Conservation (phyloP, 331 rosid genomes). For the Arachis monticola region DNA sequence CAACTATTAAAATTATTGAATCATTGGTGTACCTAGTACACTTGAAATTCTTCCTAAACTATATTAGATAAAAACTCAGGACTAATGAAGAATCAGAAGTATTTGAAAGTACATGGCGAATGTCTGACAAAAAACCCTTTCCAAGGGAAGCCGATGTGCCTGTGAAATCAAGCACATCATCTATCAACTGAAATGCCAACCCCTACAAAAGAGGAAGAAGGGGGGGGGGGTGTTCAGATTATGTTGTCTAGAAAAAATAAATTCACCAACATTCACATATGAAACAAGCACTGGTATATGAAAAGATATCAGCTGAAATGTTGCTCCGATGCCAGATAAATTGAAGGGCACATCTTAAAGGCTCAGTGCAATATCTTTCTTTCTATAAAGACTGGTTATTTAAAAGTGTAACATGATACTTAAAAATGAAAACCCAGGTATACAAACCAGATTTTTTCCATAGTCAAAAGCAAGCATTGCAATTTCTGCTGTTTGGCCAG, state of each 20-base stretch:
- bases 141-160: constrained; percentile 95
- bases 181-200: constrained; percentile 90
- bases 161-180: constrained; percentile 92
- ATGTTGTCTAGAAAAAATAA: constrained; percentile 29
- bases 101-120: constrained; percentile 71
- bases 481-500: constrained; percentile 94
- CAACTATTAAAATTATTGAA: too few relatives aligned
- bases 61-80: constrained; percentile 25
- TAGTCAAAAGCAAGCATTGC: constrained; percentile 84
- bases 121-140: constrained; percentile 94
- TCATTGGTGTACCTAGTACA: too few relatives aligned
- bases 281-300: background rate
- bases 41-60: background rate
- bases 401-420: constrained; percentile 8
- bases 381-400: constrained; percentile 18
- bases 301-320: background rate
- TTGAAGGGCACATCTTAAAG: constrained; percentile 12
- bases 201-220: constrained; percentile 62
- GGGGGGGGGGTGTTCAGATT: background rate
- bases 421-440: constrained; percentile 31
- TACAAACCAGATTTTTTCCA: constrained; percentile 94
- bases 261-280: constrained; percentile 5
- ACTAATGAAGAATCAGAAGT: constrained; percentile 10
- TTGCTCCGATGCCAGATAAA: too few relatives aligned
- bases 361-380: constrained; percentile 30